These are phyloP conservation scores for Sphaerulina vaccinii DNA, from an alignment of 2,329 filamentous ascomycete genomes.

Conservation along the genomic window DNA sequence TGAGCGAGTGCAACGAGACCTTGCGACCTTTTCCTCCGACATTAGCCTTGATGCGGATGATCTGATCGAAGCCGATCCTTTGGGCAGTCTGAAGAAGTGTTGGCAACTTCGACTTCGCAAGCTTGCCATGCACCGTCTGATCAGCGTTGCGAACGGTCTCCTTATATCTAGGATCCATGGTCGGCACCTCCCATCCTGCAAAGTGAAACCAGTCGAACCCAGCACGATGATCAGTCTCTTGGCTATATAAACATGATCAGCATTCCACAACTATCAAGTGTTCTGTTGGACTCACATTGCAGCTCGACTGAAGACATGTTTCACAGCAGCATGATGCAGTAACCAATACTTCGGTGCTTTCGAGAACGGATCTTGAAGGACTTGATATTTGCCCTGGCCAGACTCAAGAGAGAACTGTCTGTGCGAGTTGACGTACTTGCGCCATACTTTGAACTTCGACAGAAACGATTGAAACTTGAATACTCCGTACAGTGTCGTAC, in stretches of 20 bases:
- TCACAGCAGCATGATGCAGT: slow-evolving; percentile 3
- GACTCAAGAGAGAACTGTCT: neutral
- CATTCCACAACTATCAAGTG: too few relatives aligned
- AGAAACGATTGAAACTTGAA: too few relatives aligned
- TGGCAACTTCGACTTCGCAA: slow-evolving; percentile 8
- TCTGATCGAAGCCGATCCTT: slow-evolving; percentile 1
- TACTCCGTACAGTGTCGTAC: too few relatives aligned
- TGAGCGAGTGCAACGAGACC: slow-evolving; percentile 5
- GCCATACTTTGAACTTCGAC: neutral
- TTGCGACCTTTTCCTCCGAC: neutral
- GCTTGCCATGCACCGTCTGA: slow-evolving; percentile 13
- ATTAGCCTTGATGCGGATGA: neutral
- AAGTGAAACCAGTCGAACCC: slow-evolving; percentile 12
- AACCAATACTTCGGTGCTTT: slow-evolving; percentile 8
- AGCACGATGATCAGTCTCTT: slow-evolving; percentile 8
- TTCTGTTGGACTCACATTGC: slow-evolving; percentile 8
- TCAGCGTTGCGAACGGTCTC: slow-evolving; percentile 11
- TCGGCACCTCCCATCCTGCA: slow-evolving; percentile 11
- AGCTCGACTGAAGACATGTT: slow-evolving; percentile 7
- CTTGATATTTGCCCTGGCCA: neutral
- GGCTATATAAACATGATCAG: neutral
- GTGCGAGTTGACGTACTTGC: neutral
- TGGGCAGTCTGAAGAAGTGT: slow-evolving; percentile 10
- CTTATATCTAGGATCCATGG: slow-evolving; percentile 10
- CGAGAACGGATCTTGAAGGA: slow-evolving; percentile 10